Evolutionary conservation across 1,284 basidiomycete genomes (phyloP), one percentile per base, ranked within the genome.

Genomic region (Trichosporon asahii): DNA sequence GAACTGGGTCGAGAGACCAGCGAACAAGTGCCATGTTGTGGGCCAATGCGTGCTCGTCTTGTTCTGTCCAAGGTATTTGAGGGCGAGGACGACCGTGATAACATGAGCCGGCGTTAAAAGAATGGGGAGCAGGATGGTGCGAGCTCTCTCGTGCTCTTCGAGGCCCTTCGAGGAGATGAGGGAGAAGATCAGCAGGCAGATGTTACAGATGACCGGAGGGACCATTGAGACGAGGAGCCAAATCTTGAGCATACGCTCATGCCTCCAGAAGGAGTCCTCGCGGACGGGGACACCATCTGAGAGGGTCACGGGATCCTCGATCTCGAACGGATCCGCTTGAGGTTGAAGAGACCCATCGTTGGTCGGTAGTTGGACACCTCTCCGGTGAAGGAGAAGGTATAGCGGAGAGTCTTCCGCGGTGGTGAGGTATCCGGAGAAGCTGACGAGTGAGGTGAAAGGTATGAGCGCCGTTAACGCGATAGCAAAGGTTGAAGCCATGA

Each of bases 261-360:
- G 66, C 0, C 65, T 25, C 81, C 93, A 95, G 78, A 95, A 95
- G 15, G 75, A 83, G 12, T 87, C 87, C 66, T 88, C 89, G 23
- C 92, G 85, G 61, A 95, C 86, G 11, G 92, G 90, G 67, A 88
- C 88, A 1, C 93, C 93, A 76, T 95, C 90, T 14, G 89, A 76
- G 37, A 88, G 77, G 77, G 94, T 90, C 75, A 90, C 88, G 2
- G 90, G 87, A 55, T 84, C 89, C 31, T 89, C 87, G 40, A 94
- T 88, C 74, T 94, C 89, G 79, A 94, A 94, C 2, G 92, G 89
- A 79, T 95, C 93, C 33, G 78, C 83, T 14, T 74, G 73, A 2
- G 68, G 73, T 14, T 71, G 29, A 5, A 82, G 71, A 2, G 66
- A 75, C 53, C 82, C 81, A 37, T 76, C 72, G 2, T 70, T 69